Percentiles rank a stretch among this genome's conserved stretches.
Conservation (phyloP, 306 rosid species). For the Cyamopsis tetragonoloba region DNA sequence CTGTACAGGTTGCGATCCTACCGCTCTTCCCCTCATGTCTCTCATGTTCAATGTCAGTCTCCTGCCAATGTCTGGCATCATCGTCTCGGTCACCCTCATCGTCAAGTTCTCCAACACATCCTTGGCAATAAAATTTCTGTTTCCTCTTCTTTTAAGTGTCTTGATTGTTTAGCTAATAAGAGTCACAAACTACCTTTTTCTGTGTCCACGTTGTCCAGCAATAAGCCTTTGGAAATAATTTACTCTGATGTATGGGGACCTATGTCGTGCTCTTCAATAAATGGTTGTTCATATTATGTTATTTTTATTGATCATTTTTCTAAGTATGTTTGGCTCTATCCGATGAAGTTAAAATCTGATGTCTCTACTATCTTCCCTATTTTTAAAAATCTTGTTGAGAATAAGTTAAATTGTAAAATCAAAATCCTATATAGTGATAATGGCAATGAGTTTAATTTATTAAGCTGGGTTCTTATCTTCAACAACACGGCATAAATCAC, state of each 20-base stretch:
- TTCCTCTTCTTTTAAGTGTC: neutral
- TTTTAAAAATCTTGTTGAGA: neutral
- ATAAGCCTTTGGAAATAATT: too few relatives aligned
- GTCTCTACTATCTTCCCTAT: neutral
- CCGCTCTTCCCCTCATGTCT: neutral
- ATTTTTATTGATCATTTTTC: neutral
- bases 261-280: neutral
- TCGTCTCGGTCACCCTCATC: too few relatives aligned
- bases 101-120: too few relatives aligned
- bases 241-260: neutral
- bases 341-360: neutral
- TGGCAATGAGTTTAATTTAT: neutral
- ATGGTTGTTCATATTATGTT: neutral
- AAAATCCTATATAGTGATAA: neutral
- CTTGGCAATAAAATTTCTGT: neutral
- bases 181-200: neutral
- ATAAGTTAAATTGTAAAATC: neutral
- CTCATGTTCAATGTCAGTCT: neutral
- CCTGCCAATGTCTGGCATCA: neutral
- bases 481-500: neutral
- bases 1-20: neutral
- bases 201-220: neutral
- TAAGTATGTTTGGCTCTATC: neutral
- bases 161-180: neutral
- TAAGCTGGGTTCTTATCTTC: neutral